Evolutionary conservation across 129 eudicot species (phyloP), one percentile per base, ranked within the genome.

Genomic region (Chrysanthemum seticuspe): DNA sequence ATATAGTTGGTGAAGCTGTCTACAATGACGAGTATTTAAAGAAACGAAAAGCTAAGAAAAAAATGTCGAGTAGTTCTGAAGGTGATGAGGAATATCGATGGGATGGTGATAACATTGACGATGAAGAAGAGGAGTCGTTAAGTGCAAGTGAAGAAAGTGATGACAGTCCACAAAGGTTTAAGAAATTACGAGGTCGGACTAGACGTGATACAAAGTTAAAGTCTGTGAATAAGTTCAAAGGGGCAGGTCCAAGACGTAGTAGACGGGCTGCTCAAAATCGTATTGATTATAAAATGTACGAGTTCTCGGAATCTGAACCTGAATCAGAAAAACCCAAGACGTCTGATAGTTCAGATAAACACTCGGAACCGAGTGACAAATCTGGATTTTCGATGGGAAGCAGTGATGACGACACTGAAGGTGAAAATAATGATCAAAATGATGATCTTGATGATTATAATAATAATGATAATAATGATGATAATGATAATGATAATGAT

Each of bases 1-100:
- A 94, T 72, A 88, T 94, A 57, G 97, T 90, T 19, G 99, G 99
- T 36, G 99, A 94, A 82, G 97, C 83, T 6, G 96, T 94, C 1
- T 94, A 94, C 66, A 96, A 94, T 75, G 99, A 94, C 23, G 99
- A 94, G 55, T 94, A 94, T 75, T 59, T 94, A 53, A 85, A 81
- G 67, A 85, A 64, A 62, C 74, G 86, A 73, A 94, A 88, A 74
- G 82, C 79, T 13, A 79, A 77, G 79, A 86, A 85, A 72, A 88
- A 80, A 60, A 65, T 76, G 65, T 82, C 93, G 0, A 94, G 97
- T 70, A 85, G 96, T 78, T 88, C 96, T 5, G 97, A 90, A 83
- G 99, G 93, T 79, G 97, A 90, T 36, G 99, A 94, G 64, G 99
- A 94, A 72, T 90, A 94, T 78, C 68, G 71, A 57, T 85, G 82